Conservation (phyloP, 306 rosid genomes). For the Aeschynomene evenia region DNA sequence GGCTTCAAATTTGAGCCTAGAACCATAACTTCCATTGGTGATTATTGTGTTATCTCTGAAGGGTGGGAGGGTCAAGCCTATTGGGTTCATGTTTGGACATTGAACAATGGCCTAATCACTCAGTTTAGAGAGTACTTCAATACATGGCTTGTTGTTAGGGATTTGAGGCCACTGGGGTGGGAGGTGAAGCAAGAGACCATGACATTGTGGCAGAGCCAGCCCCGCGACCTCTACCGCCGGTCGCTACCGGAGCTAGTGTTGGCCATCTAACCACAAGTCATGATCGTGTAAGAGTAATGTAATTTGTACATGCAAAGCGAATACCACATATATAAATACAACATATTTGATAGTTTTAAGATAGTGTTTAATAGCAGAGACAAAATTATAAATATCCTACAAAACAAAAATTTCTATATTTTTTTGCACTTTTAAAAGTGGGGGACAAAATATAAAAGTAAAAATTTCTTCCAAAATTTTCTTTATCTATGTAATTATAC, state of each 20-base stretch:
- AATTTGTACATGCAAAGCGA: no score
- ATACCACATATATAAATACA: no score
- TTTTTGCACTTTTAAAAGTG: no score
- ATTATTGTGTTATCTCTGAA: slow-evolving; percentile 56
- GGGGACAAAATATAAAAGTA: no score
- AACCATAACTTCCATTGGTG: slow-evolving; percentile 50
- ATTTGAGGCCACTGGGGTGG: slow-evolving; percentile 54
- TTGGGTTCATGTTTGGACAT: slow-evolving; percentile 91
- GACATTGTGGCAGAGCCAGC: slow-evolving; percentile 87
- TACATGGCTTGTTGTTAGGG: slow-evolving; percentile 87
- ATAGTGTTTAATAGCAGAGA: no score
- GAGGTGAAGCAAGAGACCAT: slow-evolving; percentile 30
- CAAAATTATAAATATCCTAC: no score
- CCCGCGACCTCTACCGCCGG: slow-evolving; percentile 66
- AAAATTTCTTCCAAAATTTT: no score
- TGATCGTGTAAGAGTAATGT: background rate
- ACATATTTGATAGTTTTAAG: no score
- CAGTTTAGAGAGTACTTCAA: slow-evolving; percentile 86
- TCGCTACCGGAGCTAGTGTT: slow-evolving; percentile 75
- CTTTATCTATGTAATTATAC: no score
- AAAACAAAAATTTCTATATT: no score
- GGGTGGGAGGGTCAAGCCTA: slow-evolving; percentile 92
- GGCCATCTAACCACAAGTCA: slow-evolving; percentile 48
- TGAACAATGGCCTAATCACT: slow-evolving; percentile 63
- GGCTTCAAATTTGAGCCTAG: slow-evolving; percentile 79